phyloP scores from a whole-genome alignment of 2,329 filamentous ascomycete genomes.

The Orbilia quercus region DNA sequence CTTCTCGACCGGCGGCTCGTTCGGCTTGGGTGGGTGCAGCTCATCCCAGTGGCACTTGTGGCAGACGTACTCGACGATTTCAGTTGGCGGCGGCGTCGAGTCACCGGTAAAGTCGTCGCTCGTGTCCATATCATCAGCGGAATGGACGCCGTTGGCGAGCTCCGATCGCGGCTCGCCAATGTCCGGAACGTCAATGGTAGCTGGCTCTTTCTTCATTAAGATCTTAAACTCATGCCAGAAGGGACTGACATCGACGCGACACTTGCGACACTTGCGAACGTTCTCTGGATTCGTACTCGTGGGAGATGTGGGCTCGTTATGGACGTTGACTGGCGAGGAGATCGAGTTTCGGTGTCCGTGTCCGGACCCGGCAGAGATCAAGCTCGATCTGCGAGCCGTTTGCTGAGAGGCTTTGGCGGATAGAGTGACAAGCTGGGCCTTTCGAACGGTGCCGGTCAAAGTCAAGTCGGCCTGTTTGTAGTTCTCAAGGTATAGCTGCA shows the following conservation, averaged over 20 bases:
- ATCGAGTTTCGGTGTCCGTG: conserved; percentile 60
- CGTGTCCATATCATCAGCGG: conserved; percentile 47
- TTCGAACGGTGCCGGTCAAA: conserved; percentile 90
- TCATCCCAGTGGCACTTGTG: conserved; percentile 58
- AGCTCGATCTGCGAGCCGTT: conserved; percentile 60
- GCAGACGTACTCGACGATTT: conserved; percentile 58
- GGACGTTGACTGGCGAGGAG: conserved; percentile 43
- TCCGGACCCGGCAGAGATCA: conserved; percentile 57
- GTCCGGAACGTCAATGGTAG: conserved; percentile 32
- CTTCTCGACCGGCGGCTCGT: conserved; percentile 43
- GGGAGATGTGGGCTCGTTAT: conserved; percentile 50
- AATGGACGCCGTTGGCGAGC: conserved; percentile 40
- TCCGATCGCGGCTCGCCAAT: conserved; percentile 39
- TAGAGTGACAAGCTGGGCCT: conserved; percentile 80
- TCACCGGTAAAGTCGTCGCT: conserved; percentile 35
- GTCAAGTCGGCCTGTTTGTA: conserved; percentile 95
- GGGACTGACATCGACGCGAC: conserved; percentile 59
- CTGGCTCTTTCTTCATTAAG: conserved; percentile 55
- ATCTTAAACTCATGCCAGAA: conserved; percentile 59
- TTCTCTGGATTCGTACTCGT: conserved; percentile 60
- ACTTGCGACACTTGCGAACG: conserved; percentile 60
- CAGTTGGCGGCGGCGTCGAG: conserved; percentile 48
- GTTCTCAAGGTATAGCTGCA: conserved; percentile 86
- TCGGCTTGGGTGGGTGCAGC: conserved; percentile 54
- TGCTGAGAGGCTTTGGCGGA: conserved; percentile 69